These are phyloP conservation scores for Ustilago lituana DNA, from an alignment of 1,284 basidiomycete species.

Conservation along the genomic window DNA sequence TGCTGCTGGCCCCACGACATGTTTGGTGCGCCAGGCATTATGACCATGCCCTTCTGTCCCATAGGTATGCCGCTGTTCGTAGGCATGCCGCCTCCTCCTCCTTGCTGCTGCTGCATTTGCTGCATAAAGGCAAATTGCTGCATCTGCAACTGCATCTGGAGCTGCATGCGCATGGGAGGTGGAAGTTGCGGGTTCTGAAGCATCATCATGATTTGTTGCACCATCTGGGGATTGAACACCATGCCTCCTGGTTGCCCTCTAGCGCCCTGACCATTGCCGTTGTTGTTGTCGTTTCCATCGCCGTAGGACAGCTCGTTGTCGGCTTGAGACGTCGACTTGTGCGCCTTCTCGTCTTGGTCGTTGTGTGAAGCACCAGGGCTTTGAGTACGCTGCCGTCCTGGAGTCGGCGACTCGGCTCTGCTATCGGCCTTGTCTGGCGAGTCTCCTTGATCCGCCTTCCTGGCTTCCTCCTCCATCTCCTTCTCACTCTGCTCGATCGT, in stretches of 20 bases:
- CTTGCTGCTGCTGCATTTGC: constrained; percentile 39
- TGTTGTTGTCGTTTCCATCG: constrained; percentile 11
- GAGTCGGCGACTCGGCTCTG: constrained; percentile 14
- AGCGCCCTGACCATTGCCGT: constrained; percentile 4
- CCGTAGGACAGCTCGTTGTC: constrained; percentile 28
- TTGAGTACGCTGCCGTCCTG: constrained; percentile 9
- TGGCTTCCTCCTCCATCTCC: constrained; percentile 51
- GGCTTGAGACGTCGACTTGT: constrained; percentile 17
- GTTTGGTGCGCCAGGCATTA: constrained; percentile 23
- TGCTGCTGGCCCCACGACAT: constrained; percentile 42
- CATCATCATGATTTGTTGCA: constrained; percentile 65
- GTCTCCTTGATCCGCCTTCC: constrained; percentile 25
- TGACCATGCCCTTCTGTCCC: constrained; percentile 37
- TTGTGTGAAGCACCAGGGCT: constrained; percentile 26
- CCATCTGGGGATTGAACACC: constrained; percentile 56
- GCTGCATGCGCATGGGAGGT: constrained; percentile 63
- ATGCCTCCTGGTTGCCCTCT: constrained; percentile 21
- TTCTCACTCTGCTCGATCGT: constrained; percentile 61
- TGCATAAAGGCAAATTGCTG: constrained; percentile 63
- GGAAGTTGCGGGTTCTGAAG: constrained; percentile 63
- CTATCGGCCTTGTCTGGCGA: constrained; percentile 16
- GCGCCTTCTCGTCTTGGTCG: constrained; percentile 46
- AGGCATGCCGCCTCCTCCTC: constrained; percentile 19
- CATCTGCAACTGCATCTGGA: constrained; percentile 66
- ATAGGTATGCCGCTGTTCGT: constrained; percentile 16